These are phyloP conservation scores for Penicillium bovifimosum DNA, from an alignment of 495 filamentous ascomycete species.

Conservation along the genomic window DNA sequence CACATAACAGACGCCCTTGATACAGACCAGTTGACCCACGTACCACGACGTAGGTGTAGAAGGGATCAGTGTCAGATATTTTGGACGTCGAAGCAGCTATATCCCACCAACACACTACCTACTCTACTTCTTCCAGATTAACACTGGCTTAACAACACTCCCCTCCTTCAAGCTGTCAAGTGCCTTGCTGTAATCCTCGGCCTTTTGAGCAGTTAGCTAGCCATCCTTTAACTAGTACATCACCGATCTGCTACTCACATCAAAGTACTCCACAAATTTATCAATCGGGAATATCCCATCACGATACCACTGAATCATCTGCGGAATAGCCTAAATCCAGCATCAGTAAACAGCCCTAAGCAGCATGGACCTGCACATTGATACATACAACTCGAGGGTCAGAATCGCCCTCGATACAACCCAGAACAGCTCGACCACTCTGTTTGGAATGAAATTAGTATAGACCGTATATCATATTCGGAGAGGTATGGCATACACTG, in stretches of 20 bases:
- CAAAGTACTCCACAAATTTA: not conserved
- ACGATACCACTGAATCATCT: no score
- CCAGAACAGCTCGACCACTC: constrained; percentile 15
- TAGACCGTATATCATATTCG: not conserved
- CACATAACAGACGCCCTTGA: no score
- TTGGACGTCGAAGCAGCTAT: no score
- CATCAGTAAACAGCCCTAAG: no score
- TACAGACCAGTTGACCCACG: no score
- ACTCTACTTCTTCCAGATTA: constrained; percentile 4
- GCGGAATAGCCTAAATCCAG: no score
- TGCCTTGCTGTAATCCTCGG: not conserved
- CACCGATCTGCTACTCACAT: not conserved
- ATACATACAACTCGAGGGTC: constrained; percentile 9
- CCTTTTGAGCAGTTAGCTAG: not conserved
- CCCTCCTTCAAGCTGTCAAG: not conserved
- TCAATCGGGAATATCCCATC: no score
- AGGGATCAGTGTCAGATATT: no score
- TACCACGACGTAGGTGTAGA: no score
- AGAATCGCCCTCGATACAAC: constrained; percentile 20
- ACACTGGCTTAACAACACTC: constrained; percentile 4
- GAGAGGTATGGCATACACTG: constrained; percentile 6
- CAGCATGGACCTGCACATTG: no score
- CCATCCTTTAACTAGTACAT: no score
- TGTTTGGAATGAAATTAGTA: not conserved
- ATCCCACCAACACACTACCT: no score